Conservation (phyloP, 2,329 filamentous ascomycete genomes). For the Cladophialophora carrionii region DNA sequence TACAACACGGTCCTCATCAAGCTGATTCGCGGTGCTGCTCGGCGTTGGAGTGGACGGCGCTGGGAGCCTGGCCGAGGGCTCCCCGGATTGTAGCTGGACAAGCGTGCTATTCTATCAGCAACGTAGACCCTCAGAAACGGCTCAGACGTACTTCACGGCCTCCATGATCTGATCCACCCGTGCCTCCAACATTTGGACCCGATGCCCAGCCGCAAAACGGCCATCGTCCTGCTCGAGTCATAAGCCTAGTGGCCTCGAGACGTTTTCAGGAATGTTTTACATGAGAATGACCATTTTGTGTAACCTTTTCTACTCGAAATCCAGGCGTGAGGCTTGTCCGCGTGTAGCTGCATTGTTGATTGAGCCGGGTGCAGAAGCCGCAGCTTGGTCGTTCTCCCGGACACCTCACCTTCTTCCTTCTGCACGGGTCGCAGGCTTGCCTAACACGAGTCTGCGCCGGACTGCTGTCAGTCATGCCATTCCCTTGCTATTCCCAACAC, state of each 20-base stretch:
- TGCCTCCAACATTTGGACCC: conserved; percentile 43
- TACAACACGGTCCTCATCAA: background rate
- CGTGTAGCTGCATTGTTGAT: conserved; percentile 53
- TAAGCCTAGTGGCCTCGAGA: background rate
- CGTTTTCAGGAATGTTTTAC: background rate
- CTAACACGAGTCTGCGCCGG: conserved; percentile 40
- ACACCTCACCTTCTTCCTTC: conserved; percentile 58
- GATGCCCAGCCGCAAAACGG: conserved; percentile 39
- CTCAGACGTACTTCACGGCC: conserved; percentile 42
- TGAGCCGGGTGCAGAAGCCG: conserved; percentile 55
- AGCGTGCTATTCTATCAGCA: conserved; percentile 18
- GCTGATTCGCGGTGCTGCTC: conserved; percentile 2
- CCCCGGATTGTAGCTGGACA: conserved; percentile 25
- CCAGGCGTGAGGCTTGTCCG: conserved; percentile 24
- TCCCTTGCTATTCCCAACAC: background rate
- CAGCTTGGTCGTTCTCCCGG: conserved; percentile 56
- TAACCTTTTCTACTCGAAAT: conserved; percentile 40
- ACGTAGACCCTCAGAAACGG: background rate
- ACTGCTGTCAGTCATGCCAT: conserved; percentile 28
- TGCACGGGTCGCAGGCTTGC: conserved; percentile 51
- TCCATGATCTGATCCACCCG: conserved; percentile 45
- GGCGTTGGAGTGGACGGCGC: conserved; percentile 18
- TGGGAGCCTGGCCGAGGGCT: conserved; percentile 24
- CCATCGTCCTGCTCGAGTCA: background rate
- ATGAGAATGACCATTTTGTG: conserved; percentile 18